Evolutionary conservation across 2,329 filamentous ascomycete genomes (phyloP), one percentile per base, ranked within the genome.

Genomic region (Cladosporium cucumerinum): DNA sequence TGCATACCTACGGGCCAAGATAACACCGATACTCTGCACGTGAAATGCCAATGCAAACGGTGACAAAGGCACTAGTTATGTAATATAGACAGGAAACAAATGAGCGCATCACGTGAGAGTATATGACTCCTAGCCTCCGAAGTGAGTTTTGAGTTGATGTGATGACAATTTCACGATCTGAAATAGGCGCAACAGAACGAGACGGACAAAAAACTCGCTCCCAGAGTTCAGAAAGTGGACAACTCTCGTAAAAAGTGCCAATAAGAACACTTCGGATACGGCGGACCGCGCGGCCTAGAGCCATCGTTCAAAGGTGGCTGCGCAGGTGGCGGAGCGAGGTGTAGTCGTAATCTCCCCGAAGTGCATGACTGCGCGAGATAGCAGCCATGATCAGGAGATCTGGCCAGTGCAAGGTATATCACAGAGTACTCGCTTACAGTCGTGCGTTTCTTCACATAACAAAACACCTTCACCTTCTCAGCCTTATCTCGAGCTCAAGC

Each of bases 271-370:
- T 3, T 30, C 51, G 51, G 51, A 3, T n/a, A 25, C 25, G 25
- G 14, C 48, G 49, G n/a, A 26, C 25, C 26, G 26, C 30, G n/a
- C 26, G 51, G 51, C 30, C 51, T 32, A 28, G 51, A 54, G 51
- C 51, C 51, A 54, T 21, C 12, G 4, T 54, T 26, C 16, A 21
- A 54, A 30, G 21, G 51, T 54, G 51, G 51, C 51, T 32, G 51
- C 51, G 51, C 51, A 54, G 18, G 51, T 54, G 51, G 51, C 51
- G 51, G 51, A 54, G 51, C 51, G 51, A 54, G 18, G 51, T 30
- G 51, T 21, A 54, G 16, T 54, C 51, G 51, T 54, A 54, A 54
- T 54, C 51, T 21, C 51, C 26, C 51, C 25, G 26, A 30, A 18
- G 23, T 25, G 48, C 48, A 12, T 51, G 48, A 16, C 48, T 51